Evolutionary conservation across 305 asterid genomes (phyloP).

Genomic region (Fraxinus nigra): DNA sequence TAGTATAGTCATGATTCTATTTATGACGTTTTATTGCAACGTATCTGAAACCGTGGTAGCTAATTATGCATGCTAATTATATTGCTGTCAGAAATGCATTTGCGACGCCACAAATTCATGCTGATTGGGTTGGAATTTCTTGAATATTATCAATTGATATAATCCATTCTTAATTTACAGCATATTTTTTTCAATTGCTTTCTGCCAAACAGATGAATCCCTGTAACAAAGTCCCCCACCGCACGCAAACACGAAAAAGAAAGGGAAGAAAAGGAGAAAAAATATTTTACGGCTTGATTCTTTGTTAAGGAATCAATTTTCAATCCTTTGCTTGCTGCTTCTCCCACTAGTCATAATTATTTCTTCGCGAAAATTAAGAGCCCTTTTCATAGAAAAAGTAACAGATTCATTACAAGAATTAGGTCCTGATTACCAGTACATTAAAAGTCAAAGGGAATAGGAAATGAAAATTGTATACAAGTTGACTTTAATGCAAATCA

Average conservation of each 20-base stretch:
- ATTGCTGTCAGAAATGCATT: not conserved
- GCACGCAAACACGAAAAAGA: not conserved
- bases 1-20: not conserved
- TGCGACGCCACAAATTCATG: not conserved
- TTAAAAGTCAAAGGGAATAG: not conserved
- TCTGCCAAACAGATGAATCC: not conserved
- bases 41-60: not conserved
- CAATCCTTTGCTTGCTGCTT: slow-evolving; percentile 35
- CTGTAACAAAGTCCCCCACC: not conserved
- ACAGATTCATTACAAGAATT: slow-evolving; percentile 22
- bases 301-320: not conserved
- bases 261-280: not conserved
- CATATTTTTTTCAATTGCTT: not conserved
- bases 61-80: not conserved
- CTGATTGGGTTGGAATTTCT: not conserved
- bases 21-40: not conserved
- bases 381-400: slow-evolving; percentile 20
- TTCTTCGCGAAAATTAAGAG: slow-evolving; percentile 9
- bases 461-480: not conserved
- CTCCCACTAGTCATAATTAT: slow-evolving; percentile 24
- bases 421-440: slow-evolving; percentile 14
- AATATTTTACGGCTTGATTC: not conserved
- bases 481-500: not conserved
- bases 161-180: not conserved
- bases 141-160: not conserved